A percentile compares a stretch with the other conserved stretches of the same genome.
phyloP scores from a whole-genome alignment of 225 moss, liverwort and hornwort species.

The Physcomitrium patens region DNA sequence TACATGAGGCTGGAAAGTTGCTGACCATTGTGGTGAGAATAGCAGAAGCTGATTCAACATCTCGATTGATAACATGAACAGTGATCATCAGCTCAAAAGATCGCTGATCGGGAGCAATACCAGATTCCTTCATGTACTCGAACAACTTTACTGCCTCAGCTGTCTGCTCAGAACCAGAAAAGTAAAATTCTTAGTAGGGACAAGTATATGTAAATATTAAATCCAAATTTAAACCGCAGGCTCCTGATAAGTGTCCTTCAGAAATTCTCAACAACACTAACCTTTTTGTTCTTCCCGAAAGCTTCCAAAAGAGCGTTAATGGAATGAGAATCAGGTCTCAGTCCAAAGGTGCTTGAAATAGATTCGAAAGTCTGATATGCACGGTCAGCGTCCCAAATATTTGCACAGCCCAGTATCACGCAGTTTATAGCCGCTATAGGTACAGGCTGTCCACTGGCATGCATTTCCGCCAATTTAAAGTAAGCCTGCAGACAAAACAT shows the following conservation, averaged over 20 bases:
- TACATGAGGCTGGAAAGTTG: not conserved
- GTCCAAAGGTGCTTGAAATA: constrained; percentile 75
- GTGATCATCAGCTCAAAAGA: constrained; percentile 71
- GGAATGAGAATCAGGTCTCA: constrained; percentile 89
- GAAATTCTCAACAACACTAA: constrained; percentile 26
- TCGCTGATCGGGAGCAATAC: constrained; percentile 69
- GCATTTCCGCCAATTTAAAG: constrained; percentile 87
- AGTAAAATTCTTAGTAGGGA: constrained; percentile 13
- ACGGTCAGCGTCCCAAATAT: constrained; percentile 90
- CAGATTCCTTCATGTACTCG: constrained; percentile 74
- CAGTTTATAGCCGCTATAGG: constrained; percentile 90
- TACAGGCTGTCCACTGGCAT: constrained; percentile 61
- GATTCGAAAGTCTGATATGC: constrained; percentile 97
- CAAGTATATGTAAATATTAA: not conserved
- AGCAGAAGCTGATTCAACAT: constrained; percentile 70
- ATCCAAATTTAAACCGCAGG: not conserved
- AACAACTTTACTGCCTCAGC: constrained; percentile 82
- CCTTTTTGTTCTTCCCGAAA: constrained; percentile 88
- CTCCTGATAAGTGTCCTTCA: constrained; percentile 8
- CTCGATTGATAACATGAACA: constrained; percentile 85
- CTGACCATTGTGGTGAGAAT: constrained; percentile 69
- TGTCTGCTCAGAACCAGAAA: constrained; percentile 39
- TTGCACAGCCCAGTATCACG: constrained; percentile 84
- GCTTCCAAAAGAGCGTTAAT: constrained; percentile 90
- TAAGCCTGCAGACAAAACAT: constrained; percentile 59